Percentiles rank a stretch among this genome's conserved stretches.
phyloP scores from a whole-genome alignment of 2,329 filamentous ascomycete genomes.

The Delphinella strobiligena region DNA sequence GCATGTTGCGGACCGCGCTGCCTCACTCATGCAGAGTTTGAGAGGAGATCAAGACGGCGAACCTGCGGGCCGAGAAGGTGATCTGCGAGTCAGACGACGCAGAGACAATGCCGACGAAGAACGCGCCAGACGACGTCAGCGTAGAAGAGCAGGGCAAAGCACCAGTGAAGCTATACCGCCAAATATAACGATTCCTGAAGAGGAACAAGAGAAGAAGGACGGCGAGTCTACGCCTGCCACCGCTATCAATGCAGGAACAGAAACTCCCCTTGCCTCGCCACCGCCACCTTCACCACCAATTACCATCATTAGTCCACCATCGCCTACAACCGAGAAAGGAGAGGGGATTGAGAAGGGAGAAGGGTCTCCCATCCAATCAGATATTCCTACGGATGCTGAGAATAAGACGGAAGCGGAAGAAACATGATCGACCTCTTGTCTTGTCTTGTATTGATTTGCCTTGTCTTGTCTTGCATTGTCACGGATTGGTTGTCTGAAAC shows the following conservation, averaged over 20 bases:
- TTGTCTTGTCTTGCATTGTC: too few species aligned
- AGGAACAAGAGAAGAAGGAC: conserved; percentile 10
- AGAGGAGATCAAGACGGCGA: conserved; percentile 47
- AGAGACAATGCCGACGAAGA: conserved; percentile 73
- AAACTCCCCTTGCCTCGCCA: conserved; percentile 4
- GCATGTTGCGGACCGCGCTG: conserved; percentile 77
- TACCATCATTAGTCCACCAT: conserved; percentile 19
- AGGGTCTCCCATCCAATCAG: too few species aligned
- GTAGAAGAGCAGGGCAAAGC: conserved; percentile 35
- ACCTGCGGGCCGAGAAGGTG: conserved; percentile 16
- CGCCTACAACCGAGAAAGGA: conserved; percentile 12
- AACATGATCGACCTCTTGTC: too few species aligned
- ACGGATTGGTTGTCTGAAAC: too few species aligned
- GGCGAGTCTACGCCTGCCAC: conserved; percentile 11
- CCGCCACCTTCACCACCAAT: conserved; percentile 12
- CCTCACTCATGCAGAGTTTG: conserved; percentile 62
- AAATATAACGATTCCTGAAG: conserved; percentile 23
- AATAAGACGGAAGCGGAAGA: too few species aligned
- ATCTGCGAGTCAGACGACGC: conserved; percentile 46
- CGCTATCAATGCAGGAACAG: conserved; percentile 8
- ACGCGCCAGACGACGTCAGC: conserved; percentile 53
- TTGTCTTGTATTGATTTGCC: too few species aligned
- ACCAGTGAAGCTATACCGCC: conserved; percentile 16
- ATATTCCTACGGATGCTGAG: too few species aligned
- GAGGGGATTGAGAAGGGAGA: background rate